A percentile compares a stretch with the other conserved stretches of the same genome.
Conservation (phyloP, 768 basidiomycete species). For the Kwoniella shandongensis region DNA sequence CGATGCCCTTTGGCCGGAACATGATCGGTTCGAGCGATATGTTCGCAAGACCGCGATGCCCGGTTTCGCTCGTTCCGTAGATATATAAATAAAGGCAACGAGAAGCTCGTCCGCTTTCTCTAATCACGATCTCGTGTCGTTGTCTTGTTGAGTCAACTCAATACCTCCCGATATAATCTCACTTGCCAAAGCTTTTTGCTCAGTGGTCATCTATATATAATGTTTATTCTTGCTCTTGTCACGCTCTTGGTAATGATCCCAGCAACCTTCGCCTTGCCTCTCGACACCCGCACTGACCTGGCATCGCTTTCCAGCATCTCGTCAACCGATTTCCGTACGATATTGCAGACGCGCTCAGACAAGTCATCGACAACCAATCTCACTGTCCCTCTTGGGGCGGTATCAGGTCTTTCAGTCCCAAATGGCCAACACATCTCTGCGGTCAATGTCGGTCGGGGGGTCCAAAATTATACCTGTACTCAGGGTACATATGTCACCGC, state of each 20-base stretch:
- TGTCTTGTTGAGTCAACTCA: too few species aligned
- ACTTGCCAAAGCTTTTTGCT: too few species aligned
- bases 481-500: slow-evolving; percentile 33
- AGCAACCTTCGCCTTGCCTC: background rate
- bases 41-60: too few species aligned
- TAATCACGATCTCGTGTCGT: too few species aligned
- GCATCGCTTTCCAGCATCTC: background rate
- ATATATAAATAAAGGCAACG: too few species aligned
- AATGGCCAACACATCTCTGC: slow-evolving; percentile 18
- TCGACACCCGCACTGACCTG: background rate
- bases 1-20: too few species aligned
- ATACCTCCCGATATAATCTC: too few species aligned
- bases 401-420: slow-evolving; percentile 25
- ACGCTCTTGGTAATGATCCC: background rate
- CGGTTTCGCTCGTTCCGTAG: too few species aligned
- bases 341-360: background rate
- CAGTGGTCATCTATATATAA: too few species aligned
- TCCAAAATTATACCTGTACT: slow-evolving; percentile 54
- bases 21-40: too few species aligned
- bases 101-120: too few species aligned
- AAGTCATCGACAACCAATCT: slow-evolving; percentile 3
- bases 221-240: background rate
- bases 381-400: slow-evolving; percentile 19
- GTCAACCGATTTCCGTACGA: slow-evolving; percentile 1
- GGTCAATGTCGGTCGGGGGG: slow-evolving; percentile 43